Base-by-base conservation (phyloP, 1,139 yeast genomes). In the Candida anutae region DNA sequence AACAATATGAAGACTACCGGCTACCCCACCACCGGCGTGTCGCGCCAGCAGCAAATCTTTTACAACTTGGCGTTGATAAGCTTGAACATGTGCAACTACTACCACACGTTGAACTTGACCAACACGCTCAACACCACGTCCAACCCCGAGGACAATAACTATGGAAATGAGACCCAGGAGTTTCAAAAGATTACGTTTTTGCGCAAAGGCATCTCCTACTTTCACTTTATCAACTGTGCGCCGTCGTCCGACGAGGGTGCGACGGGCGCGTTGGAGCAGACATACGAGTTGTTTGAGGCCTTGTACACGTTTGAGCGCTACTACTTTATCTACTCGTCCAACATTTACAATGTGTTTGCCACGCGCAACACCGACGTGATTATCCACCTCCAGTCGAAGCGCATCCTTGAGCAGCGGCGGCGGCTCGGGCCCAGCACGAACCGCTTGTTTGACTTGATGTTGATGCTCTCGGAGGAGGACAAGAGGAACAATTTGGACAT, bases 241-340 rank as follows among this genome's bases (percentile, higher is more conserved):
- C 16, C 16, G 10, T 42, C 48, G 22, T 47, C 46, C 12, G n/a
- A n/a, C n/a, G 40, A 48, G 5, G 46, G 43, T 9, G 30, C 45
- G 6, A n/a, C 10, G 15, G 24, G 14, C 10, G 35, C 37, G n/a
- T 38, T 45, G 13, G 41, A 40, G 6, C 61, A 59, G 32, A 31
- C 60, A 21, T 51, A 48, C 31, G 69, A 62, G 36, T 45, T 62
- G 23, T 62, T 49, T 37, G 64, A 59, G 31, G 45, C 46, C 25
- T 39, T 62, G 24, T 60, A 50, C 32, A 40, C 53, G 3, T 43
- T 47, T 32, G 69, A 62, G 40, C 42, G 65, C 22, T 49, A 55
- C 27, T 54, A 55, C 32, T 43, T 57, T 29, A 39, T 58, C 16
- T 48, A 53, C 16, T 49, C 55, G 17, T 51, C 59, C n/a, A 52